phyloP scores from a whole-genome alignment of 345 rosid species.

The Lagerstroemia speciosa region DNA sequence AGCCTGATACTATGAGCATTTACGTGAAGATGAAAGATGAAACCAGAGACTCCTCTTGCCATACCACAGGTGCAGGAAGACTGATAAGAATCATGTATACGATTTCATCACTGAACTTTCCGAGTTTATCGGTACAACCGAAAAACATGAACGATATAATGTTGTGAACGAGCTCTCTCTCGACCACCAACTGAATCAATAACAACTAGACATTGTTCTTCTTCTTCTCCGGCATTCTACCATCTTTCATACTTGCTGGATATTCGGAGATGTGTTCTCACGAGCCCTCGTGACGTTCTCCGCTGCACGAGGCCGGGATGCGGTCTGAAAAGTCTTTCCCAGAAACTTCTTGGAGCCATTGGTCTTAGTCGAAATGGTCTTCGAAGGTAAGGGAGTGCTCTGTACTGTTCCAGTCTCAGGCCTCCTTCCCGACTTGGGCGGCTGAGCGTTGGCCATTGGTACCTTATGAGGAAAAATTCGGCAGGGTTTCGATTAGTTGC shows the following conservation, averaged over 20 bases:
- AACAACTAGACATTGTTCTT: conserved; percentile 2
- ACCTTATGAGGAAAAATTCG: background rate
- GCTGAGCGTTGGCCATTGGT: background rate
- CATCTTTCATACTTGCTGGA: background rate
- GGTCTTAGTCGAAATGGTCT: background rate
- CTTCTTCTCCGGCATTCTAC: background rate
- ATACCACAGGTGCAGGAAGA: background rate
- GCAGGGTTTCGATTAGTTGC: background rate
- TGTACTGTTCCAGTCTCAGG: background rate
- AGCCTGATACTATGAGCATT: too few relatives aligned
- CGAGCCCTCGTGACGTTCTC: background rate
- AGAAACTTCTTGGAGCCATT: background rate
- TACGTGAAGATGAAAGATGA: too few relatives aligned
- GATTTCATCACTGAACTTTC: background rate
- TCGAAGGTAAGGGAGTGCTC: background rate
- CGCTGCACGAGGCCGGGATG: background rate
- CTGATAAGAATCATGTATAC: background rate
- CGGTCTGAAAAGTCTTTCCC: background rate
- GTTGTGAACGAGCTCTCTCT: background rate
- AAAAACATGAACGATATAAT: background rate
- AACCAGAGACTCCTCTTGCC: too few relatives aligned
- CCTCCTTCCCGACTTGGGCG: background rate
- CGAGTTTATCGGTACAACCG: background rate
- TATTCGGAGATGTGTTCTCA: conserved; percentile 1
- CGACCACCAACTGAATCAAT: background rate